Conservation (phyloP, 163 green algal species). For the Scenedesmus sp. region DNA sequence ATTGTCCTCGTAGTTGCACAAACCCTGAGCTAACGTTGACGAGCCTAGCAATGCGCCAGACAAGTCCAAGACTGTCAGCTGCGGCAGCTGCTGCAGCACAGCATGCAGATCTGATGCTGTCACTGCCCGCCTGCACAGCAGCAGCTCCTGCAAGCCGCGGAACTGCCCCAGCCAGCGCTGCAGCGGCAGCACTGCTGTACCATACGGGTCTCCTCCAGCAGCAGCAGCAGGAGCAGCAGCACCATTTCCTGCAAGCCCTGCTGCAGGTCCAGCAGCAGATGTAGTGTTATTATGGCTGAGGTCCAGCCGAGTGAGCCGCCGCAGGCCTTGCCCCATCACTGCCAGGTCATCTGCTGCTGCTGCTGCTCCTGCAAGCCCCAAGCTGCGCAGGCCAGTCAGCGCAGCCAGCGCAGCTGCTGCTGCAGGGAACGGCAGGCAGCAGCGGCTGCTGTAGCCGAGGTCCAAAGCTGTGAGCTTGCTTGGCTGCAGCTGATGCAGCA, state of each 20-base stretch:
- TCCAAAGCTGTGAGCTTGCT: not conserved
- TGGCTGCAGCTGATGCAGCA: not conserved
- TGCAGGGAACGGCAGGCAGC: not conserved
- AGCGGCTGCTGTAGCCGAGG: not conserved
- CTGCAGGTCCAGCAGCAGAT: not conserved
- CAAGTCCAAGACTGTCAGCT: not conserved
- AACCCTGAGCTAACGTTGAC: not conserved
- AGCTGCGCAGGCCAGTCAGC: not conserved
- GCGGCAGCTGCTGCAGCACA: not conserved
- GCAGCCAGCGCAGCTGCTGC: not conserved
- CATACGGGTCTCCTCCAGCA: not conserved
- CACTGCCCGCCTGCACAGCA: not conserved
- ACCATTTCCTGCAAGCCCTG: not conserved
- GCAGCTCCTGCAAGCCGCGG: not conserved
- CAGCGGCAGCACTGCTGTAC: not conserved
- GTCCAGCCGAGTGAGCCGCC: not conserved
- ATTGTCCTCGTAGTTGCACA: not conserved
- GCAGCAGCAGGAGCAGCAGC: no score
- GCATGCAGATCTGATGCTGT: not conserved
- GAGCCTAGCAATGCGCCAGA: not conserved
- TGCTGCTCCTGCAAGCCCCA: conserved; percentile 8
- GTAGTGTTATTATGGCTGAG: not conserved
- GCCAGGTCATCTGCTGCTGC: not conserved
- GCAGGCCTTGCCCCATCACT: not conserved
- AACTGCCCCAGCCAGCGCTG: not conserved